Evolutionary conservation across 768 basidiomycete genomes (phyloP), one percentile per base, ranked within the genome.

Genomic region (Hemileccinum rubropunctum): DNA sequence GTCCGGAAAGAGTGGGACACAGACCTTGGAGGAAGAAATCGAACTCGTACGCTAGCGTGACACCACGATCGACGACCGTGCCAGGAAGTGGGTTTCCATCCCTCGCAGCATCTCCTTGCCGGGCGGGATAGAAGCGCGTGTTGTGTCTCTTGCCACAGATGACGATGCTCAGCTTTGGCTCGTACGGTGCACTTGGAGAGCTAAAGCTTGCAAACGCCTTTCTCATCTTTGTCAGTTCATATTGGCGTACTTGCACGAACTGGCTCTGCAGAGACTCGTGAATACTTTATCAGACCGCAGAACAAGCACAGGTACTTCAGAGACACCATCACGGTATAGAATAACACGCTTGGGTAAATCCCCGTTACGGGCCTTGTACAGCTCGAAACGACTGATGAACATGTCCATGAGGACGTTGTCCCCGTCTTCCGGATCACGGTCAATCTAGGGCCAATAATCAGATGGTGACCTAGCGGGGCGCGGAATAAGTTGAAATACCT

Each of bases 301-400:
- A 42, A 30, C n/a, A 3, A 20, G 37, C 13, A 40, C 15, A 49
- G 70, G 20, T 38, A 86, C 88, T 71, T 91, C 88, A 1, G 88
- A 89, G 13, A 91, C 88, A 34, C 90, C 90, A 61, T 91, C 91
- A 2, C 79, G 72, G 54, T 75, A 81, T 5, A 81, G 67, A 23
- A 81, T 55, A 9, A 81, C 65, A 2, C 78, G 73, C 14, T 64
- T 33, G 1, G 79, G 79, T 3, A 81, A 59, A 18, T 38, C 33
- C 4, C 66, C 67, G 53, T 71, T 75, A 43, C 47, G 67, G 6
- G 42, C 47, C 42, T 58, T 56, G 68, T 70, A 82, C 2, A 70
- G 54, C 26, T 67, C 47, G 21, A 81, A 62, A 14, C 79, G 70
- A 47, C 75, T 76, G 3, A 71, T 60, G 63, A 82, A 76, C 76